Conservation (phyloP, 2,329 filamentous ascomycete species). For the Xylaria sp. region DNA sequence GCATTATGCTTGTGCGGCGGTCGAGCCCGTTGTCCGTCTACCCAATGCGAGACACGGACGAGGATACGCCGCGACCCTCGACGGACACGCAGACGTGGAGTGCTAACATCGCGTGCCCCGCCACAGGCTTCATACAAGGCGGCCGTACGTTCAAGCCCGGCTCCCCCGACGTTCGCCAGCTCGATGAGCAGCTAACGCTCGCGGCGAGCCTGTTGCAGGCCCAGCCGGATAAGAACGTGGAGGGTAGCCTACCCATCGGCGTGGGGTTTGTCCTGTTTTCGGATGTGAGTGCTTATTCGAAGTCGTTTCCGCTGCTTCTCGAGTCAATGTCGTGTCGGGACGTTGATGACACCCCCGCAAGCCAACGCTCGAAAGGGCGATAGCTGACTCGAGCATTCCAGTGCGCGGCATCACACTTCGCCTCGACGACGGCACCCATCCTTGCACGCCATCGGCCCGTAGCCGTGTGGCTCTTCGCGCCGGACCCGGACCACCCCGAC, state of each 20-base stretch:
- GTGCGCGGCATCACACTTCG: conserved; percentile 46
- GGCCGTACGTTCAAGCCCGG: conserved; percentile 42
- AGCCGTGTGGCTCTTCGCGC: conserved; percentile 72
- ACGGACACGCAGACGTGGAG: too few species aligned
- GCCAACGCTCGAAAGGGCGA: too few species aligned
- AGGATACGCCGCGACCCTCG: too few species aligned
- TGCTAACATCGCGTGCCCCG: too few species aligned
- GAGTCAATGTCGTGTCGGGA: too few species aligned
- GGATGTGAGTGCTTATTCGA: too few species aligned
- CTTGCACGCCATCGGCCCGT: conserved; percentile 59
- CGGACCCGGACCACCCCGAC: conserved; percentile 44
- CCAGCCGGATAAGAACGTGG: background rate
- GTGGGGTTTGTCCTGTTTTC: conserved; percentile 68
- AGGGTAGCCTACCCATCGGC: conserved; percentile 53
- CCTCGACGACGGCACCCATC: conserved; percentile 53
- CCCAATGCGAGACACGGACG: too few species aligned
- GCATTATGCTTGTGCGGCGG: too few species aligned
- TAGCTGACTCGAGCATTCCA: too few species aligned
- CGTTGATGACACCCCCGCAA: too few species aligned
- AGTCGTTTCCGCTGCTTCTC: too few species aligned
- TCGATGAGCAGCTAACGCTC: conserved; percentile 42
- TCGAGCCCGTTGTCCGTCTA: too few species aligned
- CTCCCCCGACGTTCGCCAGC: conserved; percentile 35
- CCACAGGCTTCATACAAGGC: conserved; percentile 42
- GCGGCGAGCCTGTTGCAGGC: background rate